Percentiles rank a stretch among this genome's conserved stretches.
These are phyloP conservation scores for Quillaja saponaria DNA, from an alignment of 306 rosid genomes.

Conservation along the genomic window DNA sequence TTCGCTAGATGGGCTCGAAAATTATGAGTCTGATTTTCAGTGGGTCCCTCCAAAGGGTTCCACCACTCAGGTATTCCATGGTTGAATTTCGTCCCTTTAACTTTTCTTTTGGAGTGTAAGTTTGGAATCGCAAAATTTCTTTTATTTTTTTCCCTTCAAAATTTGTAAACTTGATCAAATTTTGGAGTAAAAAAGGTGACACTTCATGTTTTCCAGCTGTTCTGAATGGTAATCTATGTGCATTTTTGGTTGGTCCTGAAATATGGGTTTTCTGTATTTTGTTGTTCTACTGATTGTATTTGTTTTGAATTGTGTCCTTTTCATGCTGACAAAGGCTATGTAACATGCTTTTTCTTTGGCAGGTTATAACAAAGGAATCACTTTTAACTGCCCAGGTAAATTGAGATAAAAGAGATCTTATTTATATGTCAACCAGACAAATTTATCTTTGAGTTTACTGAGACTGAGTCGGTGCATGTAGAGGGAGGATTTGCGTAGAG, in stretches of 20 bases:
- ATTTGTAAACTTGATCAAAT: background rate
- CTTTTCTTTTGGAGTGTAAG: background rate
- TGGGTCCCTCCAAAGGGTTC: conserved; percentile 54
- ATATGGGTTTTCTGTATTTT: background rate
- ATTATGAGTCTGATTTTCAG: conserved; percentile 51
- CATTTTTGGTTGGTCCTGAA: too few relatives aligned
- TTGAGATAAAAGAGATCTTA: background rate
- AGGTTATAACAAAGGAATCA: conserved; percentile 83
- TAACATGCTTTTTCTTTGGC: conserved; percentile 27
- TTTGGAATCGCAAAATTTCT: background rate
- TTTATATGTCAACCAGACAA: conserved; percentile 1
- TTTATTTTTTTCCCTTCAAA: conserved; percentile 1
- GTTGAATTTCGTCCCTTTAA: background rate
- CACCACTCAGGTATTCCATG: conserved; percentile 61
- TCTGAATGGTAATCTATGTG: background rate
- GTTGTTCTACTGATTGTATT: background rate
- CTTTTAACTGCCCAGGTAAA: conserved; percentile 79
- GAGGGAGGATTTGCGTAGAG: conserved; percentile 84
- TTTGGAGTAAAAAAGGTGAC: background rate
- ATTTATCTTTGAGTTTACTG: conserved; percentile 6
- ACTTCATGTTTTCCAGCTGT: background rate
- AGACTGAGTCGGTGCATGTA: conserved; percentile 38
- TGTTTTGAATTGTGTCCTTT: conserved; percentile 11
- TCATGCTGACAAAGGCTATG: conserved; percentile 18
- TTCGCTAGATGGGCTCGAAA: conserved; percentile 50